Evolutionary conservation across 2,329 filamentous ascomycete genomes (phyloP).

Genomic region (Akanthomyces muscarius): DNA sequence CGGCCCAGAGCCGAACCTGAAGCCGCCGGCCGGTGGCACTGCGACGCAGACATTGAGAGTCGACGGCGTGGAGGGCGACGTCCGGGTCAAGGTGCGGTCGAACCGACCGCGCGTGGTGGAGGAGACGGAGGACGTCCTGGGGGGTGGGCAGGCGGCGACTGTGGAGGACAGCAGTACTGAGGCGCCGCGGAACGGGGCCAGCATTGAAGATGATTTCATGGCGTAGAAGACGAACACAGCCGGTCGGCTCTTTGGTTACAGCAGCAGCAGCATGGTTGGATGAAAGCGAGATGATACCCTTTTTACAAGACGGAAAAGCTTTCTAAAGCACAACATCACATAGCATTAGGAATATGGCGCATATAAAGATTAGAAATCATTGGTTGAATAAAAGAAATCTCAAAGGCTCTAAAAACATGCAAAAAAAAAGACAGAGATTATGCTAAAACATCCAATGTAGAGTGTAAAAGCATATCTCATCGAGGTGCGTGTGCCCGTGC

Average conservation of each 20-base stretch:
- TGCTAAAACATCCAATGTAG: not conserved
- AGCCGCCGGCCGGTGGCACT: conserved; percentile 32
- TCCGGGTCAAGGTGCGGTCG: conserved; percentile 50
- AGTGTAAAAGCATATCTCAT: not conserved
- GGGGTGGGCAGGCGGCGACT: conserved; percentile 40
- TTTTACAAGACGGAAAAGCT: not conserved
- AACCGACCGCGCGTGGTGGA: conserved; percentile 23
- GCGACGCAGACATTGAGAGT: conserved; percentile 45
- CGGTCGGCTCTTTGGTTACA: not conserved
- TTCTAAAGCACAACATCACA: not conserved
- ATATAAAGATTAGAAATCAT: not conserved
- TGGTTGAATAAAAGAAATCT: not conserved
- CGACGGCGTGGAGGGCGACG: conserved; percentile 53
- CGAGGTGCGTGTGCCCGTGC: conserved; percentile 12
- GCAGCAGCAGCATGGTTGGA: not conserved
- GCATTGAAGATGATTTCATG: conserved; percentile 45
- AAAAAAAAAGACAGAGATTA: not conserved
- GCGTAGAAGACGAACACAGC: conserved; percentile 25
- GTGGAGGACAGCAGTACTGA: conserved; percentile 28
- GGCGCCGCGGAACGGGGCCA: conserved; percentile 26
- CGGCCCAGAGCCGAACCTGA: conserved; percentile 37
- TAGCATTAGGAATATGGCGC: not conserved
- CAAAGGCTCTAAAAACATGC: not conserved
- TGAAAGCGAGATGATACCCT: conserved; percentile 6
- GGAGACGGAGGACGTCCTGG: conserved; percentile 38